Evolutionary conservation across 441 rosid genomes (phyloP).

Genomic region (Hura crepitans): DNA sequence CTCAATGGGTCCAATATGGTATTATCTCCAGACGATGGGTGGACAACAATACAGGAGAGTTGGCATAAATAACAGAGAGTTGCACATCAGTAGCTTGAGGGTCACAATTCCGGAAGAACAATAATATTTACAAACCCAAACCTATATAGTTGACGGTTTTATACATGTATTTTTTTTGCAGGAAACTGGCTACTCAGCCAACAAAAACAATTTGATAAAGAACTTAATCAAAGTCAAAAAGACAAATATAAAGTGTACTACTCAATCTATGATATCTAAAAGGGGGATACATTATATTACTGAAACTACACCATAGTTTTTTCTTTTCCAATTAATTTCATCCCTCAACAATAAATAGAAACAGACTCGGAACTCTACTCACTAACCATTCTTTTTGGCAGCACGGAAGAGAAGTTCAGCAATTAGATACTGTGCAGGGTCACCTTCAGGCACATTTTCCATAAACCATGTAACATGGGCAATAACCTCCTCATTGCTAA

Average conservation of each 20-base stretch:
- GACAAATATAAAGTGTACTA: neutral
- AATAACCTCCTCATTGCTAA: slow-evolving; percentile 92
- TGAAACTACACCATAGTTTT: neutral
- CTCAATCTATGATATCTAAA: neutral
- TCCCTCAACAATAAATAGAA: slow-evolving; percentile 1
- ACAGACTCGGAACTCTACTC: slow-evolving; percentile 10
- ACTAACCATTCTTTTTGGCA: slow-evolving; percentile 86
- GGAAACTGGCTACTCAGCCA: neutral
- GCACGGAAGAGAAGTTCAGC: slow-evolving; percentile 93
- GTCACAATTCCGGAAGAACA: neutral
- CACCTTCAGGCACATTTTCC: slow-evolving; percentile 91
- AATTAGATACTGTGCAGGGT: slow-evolving; percentile 93
- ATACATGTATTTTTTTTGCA: neutral
- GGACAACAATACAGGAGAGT: neutral
- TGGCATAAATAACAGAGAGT: neutral
- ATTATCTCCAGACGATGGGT: neutral
- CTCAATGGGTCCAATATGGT: neutral
- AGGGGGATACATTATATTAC: neutral
- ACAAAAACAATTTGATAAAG: neutral
- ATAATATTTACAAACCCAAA: neutral
- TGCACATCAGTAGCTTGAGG: neutral
- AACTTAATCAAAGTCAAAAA: neutral
- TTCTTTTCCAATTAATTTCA: neutral
- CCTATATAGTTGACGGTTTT: neutral
- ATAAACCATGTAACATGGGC: slow-evolving; percentile 97